A percentile compares a stretch with the other conserved stretches of the same genome.
phyloP scores from a whole-genome alignment of 2,329 filamentous ascomycete species.

The Fusarium sulawesiense region DNA sequence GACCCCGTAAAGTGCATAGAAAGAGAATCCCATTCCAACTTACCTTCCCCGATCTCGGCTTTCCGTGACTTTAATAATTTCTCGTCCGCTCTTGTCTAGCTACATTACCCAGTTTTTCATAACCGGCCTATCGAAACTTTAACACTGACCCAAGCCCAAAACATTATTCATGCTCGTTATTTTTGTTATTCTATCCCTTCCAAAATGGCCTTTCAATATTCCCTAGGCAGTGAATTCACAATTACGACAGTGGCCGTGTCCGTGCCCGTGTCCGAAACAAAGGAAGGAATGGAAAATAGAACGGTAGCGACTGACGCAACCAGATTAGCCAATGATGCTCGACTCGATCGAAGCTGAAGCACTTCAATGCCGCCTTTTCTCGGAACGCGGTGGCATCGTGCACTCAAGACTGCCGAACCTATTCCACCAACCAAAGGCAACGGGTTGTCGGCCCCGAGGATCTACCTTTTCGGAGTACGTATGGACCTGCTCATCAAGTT shows the following conservation, averaged over 20 bases:
- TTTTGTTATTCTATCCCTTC: neutral
- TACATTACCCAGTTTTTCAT: neutral
- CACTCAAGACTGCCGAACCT: too few species aligned
- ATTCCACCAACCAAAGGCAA: too few species aligned
- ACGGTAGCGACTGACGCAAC: neutral
- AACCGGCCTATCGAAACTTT: neutral
- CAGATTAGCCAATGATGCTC: neutral
- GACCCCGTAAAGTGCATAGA: neutral
- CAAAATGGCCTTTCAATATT: neutral
- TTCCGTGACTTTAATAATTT: neutral
- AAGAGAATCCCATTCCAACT: neutral
- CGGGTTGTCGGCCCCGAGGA: too few species aligned
- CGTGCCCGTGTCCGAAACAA: too few species aligned
- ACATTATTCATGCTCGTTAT: too few species aligned
- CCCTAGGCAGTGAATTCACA: neutral
- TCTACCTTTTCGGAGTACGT: too few species aligned
- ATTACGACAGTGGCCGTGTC: neutral
- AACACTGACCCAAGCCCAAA: too few species aligned
- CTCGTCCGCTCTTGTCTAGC: neutral
- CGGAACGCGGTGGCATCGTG: too few species aligned
- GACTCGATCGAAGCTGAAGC: neutral
- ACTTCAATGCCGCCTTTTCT: too few species aligned
- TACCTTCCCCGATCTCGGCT: neutral
- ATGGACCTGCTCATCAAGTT: too few species aligned
- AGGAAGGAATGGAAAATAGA: too few species aligned